These are phyloP conservation scores for Fonsecaea pedrosoi DNA, from an alignment of 2,329 filamentous ascomycete species.

Conservation along the genomic window DNA sequence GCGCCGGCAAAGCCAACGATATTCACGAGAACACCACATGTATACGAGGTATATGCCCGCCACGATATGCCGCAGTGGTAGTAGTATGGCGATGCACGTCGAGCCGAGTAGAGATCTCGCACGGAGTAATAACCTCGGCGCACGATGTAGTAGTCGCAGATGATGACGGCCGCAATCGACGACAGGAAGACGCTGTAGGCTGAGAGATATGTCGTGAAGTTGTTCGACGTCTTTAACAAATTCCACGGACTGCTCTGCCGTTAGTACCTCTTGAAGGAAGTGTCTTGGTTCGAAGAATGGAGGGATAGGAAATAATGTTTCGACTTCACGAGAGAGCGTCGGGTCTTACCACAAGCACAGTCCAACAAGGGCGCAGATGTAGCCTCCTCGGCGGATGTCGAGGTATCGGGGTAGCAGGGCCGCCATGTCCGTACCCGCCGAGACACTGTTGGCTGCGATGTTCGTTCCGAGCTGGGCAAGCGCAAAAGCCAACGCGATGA, in stretches of 20 bases:
- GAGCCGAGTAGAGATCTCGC: conserved; percentile 76
- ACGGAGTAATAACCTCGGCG: conserved; percentile 81
- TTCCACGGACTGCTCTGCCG: conserved; percentile 56
- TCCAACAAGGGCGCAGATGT: conserved; percentile 53
- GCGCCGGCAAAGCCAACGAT: conserved; percentile 90
- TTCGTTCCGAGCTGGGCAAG: conserved; percentile 56
- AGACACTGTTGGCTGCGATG: conserved; percentile 58
- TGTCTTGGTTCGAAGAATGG: neutral
- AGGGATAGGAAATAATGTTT: neutral
- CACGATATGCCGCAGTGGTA: conserved; percentile 77
- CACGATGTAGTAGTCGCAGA: conserved; percentile 85
- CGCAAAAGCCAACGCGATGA: conserved; percentile 55
- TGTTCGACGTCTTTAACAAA: conserved; percentile 55
- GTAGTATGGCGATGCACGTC: conserved; percentile 71
- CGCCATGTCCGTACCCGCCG: conserved; percentile 62
- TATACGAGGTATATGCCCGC: conserved; percentile 74
- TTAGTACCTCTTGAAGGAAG: neutral
- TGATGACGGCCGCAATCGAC: conserved; percentile 89
- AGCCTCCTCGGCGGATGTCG: conserved; percentile 63
- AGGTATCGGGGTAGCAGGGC: conserved; percentile 61
- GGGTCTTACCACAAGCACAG: conserved; percentile 47
- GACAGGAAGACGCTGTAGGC: conserved; percentile 94
- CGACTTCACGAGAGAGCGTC: neutral
- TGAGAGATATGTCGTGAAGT: conserved; percentile 78
- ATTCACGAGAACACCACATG: conserved; percentile 87